These are phyloP conservation scores for Ganoderma sinense DNA, from an alignment of 1,284 basidiomycete genomes.

Conservation along the genomic window DNA sequence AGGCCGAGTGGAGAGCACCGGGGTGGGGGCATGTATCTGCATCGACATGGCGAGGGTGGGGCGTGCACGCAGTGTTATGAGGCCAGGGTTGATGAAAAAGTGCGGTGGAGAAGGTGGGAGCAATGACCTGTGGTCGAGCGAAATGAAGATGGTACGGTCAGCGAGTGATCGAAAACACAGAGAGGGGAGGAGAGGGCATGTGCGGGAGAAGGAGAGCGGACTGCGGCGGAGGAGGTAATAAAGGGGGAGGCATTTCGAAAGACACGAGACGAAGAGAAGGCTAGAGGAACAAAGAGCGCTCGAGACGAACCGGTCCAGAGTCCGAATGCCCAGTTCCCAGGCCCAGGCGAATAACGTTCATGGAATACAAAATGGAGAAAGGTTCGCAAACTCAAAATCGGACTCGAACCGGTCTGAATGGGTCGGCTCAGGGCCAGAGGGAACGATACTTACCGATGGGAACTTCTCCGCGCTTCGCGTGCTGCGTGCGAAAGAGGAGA, in stretches of 20 bases:
- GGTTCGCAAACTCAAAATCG: constrained; percentile 16
- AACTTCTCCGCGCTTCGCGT: constrained; percentile 20
- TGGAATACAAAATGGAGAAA: constrained; percentile 20
- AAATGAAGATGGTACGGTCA: constrained; percentile 26
- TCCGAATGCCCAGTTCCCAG: constrained; percentile 31
- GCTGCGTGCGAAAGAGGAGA: constrained; percentile 36
- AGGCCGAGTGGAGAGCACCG: constrained; percentile 37
- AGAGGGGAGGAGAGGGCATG: constrained; percentile 26
- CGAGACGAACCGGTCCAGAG: constrained; percentile 34
- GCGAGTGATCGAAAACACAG: constrained; percentile 25
- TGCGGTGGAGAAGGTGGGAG: constrained; percentile 28
- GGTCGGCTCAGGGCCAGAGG: constrained; percentile 16
- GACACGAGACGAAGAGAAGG: constrained; percentile 27
- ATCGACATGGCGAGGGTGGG: constrained; percentile 47
- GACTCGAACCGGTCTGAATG: constrained; percentile 29
- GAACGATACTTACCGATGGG: constrained; percentile 37
- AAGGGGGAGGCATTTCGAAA: constrained; percentile 24
- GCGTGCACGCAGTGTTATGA: constrained; percentile 37
- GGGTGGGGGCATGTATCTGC: constrained; percentile 42
- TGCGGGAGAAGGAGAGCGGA: constrained; percentile 27
- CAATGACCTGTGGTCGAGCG: constrained; percentile 30
- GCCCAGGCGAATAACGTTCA: constrained; percentile 36
- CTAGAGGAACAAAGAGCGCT: constrained; percentile 25
- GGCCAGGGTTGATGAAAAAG: constrained; percentile 35
- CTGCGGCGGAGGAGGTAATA: constrained; percentile 32